Evolutionary conservation across 768 basidiomycete species (phyloP), one percentile per base, ranked within the genome.

Genomic region (Phylloporus scabripes): DNA sequence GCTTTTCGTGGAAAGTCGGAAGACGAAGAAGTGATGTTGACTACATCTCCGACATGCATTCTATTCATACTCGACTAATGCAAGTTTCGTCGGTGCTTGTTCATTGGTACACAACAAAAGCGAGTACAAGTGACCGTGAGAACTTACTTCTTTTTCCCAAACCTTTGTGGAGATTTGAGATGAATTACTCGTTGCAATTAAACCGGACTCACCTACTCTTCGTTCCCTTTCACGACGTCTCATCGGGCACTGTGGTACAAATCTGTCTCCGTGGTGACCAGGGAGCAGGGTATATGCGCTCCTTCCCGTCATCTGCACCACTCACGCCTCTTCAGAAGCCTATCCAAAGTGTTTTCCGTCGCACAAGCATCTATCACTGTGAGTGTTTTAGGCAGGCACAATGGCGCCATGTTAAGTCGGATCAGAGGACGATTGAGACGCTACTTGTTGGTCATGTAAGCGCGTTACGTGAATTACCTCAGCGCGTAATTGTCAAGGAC

Each of bases 1-100:
- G 1, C 71, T 91, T 26, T 91, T 91, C 54, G 81, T 90, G 1
- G 87, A 90, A 68, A 82, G 80, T 62, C 83, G 76, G 56, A 88
- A 88, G 72, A 80, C 82, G 4, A 81, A 82, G 60, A 86, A 85
- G 56, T 74, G 65, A 60, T 39, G 41, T 29, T 12, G 45, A 39
- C 20, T 21, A 28, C 26, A 9, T 28, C 26, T 28, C 26, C 8
- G 26, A 28, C 7, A 28, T 28, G 4, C 8, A 4, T 28, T 29
- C 28, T 20, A 42, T 11, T 42, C 17, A 17, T 29, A 29, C 17
- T 24, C 40, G 23, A 24, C 21, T 40, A 24, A 40, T 29, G 26
- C 28, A 26, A 26, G 4, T 26, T 26, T 7, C 24, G 7, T 28
- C 26, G 26, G 8, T 28, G 26, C 17, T 18, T 31, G 18, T 20